Conservation (phyloP, 768 basidiomycete species). For the Baorangia bicolor region DNA sequence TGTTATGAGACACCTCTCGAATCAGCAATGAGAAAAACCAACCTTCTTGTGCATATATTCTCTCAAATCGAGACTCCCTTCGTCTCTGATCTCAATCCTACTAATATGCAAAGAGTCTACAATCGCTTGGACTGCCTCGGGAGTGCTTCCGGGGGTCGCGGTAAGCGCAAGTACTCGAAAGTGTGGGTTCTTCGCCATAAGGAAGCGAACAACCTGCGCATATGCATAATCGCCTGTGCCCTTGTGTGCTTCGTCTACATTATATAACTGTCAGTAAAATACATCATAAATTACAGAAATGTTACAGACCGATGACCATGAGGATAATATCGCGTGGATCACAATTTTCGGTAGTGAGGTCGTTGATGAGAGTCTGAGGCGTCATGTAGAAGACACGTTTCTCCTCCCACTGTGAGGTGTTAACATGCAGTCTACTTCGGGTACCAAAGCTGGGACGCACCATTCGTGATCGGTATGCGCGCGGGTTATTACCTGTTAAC, state of each 20-base stretch:
- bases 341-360: slow-evolving; percentile 69
- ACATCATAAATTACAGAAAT: not conserved
- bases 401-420: slow-evolving; percentile 60
- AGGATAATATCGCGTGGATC: slow-evolving; percentile 81
- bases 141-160: slow-evolving; percentile 87
- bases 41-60: slow-evolving; percentile 90
- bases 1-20: not conserved
- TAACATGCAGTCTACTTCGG: not conserved
- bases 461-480: slow-evolving; percentile 51
- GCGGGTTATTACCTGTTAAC: slow-evolving; percentile 74
- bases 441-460: slow-evolving; percentile 40
- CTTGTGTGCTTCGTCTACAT: slow-evolving; percentile 88
- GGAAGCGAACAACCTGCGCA: slow-evolving; percentile 78
- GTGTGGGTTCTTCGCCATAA: slow-evolving; percentile 94
- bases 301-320: slow-evolving; percentile 73
- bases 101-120: slow-evolving; percentile 95
- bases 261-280: slow-evolving; percentile 1
- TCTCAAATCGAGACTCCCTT: slow-evolving; percentile 82
- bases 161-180: slow-evolving; percentile 92
- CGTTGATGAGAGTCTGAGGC: slow-evolving; percentile 91
- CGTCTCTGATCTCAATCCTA: slow-evolving; percentile 91
- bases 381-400: slow-evolving; percentile 95
- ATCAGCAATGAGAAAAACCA: slow-evolving; percentile 9
- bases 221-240: slow-evolving; percentile 94
- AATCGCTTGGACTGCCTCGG: slow-evolving; percentile 84